These are phyloP conservation scores for Candida methanosorbosa DNA, from an alignment of 805 yeast genomes.

Conservation along the genomic window DNA sequence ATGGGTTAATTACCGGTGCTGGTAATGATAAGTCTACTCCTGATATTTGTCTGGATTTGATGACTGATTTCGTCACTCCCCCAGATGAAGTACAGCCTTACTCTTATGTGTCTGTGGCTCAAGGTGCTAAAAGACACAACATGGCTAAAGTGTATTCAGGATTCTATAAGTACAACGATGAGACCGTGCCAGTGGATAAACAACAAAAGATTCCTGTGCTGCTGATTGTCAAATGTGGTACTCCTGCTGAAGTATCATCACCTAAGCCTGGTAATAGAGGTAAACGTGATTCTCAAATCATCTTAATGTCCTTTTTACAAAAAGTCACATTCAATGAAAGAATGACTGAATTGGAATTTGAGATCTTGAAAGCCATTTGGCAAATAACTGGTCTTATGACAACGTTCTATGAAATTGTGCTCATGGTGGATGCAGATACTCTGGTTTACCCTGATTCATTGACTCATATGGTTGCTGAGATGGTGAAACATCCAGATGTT, in stretches of 20 bases:
- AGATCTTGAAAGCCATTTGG: constrained; percentile 68
- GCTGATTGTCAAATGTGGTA: constrained; percentile 79
- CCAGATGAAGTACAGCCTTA: constrained; percentile 69
- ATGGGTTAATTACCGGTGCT: constrained; percentile 90
- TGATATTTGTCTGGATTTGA: constrained; percentile 79
- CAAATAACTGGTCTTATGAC: constrained; percentile 79
- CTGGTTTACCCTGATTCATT: constrained; percentile 78
- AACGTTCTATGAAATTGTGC: constrained; percentile 67
- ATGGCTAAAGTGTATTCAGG: constrained; percentile 98
- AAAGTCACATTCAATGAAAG: constrained; percentile 85
- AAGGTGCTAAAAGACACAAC: constrained; percentile 90
- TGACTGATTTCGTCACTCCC: constrained; percentile 68
- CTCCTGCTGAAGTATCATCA: constrained; percentile 64
- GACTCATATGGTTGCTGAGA: constrained; percentile 84
- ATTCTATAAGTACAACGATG: constrained; percentile 76
- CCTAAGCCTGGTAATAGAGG: constrained; percentile 91
- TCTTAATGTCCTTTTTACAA: constrained; percentile 85
- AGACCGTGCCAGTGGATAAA: constrained; percentile 65
- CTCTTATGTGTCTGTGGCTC: constrained; percentile 93
- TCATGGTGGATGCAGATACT: constrained; percentile 96
- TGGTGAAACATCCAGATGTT: constrained; percentile 76
- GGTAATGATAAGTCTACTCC: constrained; percentile 88
- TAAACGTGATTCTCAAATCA: constrained; percentile 89
- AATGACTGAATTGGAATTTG: constrained; percentile 86
- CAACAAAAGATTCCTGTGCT: constrained; percentile 83